phyloP scores from a whole-genome alignment of 2,329 filamentous ascomycete genomes.

The Penicillium glabrum region DNA sequence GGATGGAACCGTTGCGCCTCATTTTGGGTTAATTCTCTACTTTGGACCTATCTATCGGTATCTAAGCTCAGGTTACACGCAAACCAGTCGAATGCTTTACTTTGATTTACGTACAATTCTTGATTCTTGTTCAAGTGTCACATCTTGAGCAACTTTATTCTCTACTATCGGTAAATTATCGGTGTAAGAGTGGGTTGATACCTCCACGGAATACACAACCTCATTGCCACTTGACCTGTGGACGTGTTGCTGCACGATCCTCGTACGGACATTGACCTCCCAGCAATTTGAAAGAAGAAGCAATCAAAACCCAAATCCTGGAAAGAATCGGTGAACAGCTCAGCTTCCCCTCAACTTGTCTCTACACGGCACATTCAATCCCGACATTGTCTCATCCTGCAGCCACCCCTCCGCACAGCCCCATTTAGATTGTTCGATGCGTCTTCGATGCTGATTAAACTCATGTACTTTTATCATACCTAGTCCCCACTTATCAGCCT shows the following conservation, averaged over 20 bases:
- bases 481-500: conserved; percentile 1
- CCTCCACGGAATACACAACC: background rate
- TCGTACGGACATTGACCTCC: background rate
- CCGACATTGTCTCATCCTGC: conserved; percentile 13
- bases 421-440: conserved; percentile 29
- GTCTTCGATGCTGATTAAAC: conserved; percentile 28
- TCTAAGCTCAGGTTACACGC: background rate
- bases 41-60: background rate
- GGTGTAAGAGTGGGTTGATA: background rate
- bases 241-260: background rate
- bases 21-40: background rate
- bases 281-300: background rate
- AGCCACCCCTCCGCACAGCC: conserved; percentile 18
- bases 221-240: background rate
- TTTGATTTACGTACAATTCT: background rate
- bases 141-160: background rate
- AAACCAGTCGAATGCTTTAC: background rate
- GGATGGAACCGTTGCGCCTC: conserved; percentile 25
- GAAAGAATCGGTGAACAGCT: background rate
- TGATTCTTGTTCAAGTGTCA: background rate
- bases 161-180: background rate
- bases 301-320: background rate
- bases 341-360: conserved; percentile 5
- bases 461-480: conserved; percentile 2
- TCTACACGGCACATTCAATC: background rate